A percentile compares a stretch with the other conserved stretches of the same genome.
phyloP scores from a whole-genome alignment of 1,139 yeast species.

The Sugiyamaella neomexicana region DNA sequence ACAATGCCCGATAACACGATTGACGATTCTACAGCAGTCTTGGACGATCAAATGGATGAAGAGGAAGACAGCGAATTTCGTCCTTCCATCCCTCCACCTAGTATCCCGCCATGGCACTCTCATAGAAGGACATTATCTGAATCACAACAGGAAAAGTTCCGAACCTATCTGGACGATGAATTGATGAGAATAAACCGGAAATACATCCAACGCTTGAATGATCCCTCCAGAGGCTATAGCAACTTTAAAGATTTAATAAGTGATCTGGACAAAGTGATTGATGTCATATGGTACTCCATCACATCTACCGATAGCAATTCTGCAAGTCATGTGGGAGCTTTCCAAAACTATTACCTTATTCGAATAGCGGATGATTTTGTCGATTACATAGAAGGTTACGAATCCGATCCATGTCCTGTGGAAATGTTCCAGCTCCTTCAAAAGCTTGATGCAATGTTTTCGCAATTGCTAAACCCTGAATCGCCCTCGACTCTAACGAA shows the following conservation, averaged over 20 bases:
- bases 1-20: not conserved
- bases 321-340: conserved; percentile 28
- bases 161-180: conserved; percentile 60
- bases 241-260: conserved; percentile 46
- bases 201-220: conserved; percentile 61
- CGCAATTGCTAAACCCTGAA: conserved; percentile 24
- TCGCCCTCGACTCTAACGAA: conserved; percentile 19
- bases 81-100: conserved; percentile 19
- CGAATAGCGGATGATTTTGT: conserved; percentile 65
- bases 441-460: conserved; percentile 33
- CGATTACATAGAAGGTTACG: conserved; percentile 46
- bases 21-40: not conserved
- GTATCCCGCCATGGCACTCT: conserved; percentile 11
- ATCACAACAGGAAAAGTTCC: conserved; percentile 60
- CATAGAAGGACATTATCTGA: conserved; percentile 24
- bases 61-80: conserved; percentile 15
- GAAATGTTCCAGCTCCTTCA: conserved; percentile 24
- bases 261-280: conserved; percentile 51
- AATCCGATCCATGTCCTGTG: conserved; percentile 19
- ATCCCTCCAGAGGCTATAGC: conserved; percentile 35
- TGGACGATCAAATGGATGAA: not conserved
- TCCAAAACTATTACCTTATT: conserved; percentile 59
- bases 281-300: conserved; percentile 58
- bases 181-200: conserved; percentile 60
- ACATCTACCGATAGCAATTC: conserved; percentile 33